Conservation (phyloP, 1,284 basidiomycete species). For the Austroboletus olivaceoglutinosus region DNA sequence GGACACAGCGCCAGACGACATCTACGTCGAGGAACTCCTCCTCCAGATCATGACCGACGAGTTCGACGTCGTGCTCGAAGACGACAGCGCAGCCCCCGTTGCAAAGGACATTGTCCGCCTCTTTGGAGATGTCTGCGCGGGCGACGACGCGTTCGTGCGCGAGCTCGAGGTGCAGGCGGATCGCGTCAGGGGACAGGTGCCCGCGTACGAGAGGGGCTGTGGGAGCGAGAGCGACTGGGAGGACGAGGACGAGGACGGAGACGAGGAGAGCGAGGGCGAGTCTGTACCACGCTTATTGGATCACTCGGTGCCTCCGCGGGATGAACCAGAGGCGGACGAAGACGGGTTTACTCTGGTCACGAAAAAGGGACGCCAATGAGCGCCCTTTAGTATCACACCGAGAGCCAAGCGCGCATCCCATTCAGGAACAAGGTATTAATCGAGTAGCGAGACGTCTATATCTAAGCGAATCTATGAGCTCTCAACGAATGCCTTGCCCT, state of each 20-base stretch:
- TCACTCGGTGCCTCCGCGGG: constrained; percentile 42
- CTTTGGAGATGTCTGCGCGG: constrained; percentile 51
- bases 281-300: constrained; percentile 20
- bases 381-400: too few species aligned
- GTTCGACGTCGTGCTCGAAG: constrained; percentile 79
- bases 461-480: constrained; percentile 30
- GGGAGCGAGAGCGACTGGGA: constrained; percentile 42
- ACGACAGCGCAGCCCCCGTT: constrained; percentile 71
- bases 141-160: constrained; percentile 45
- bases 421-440: constrained; percentile 27
- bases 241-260: constrained; percentile 35
- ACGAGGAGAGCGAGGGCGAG: constrained; percentile 10
- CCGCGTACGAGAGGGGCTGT: constrained; percentile 48
- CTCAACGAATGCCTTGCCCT: constrained; percentile 82
- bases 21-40: constrained; percentile 76
- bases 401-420: constrained; percentile 4
- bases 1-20: constrained; percentile 51
- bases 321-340: too few species aligned
- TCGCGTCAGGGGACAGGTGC: constrained; percentile 55
- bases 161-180: constrained; percentile 65
- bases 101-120: constrained; percentile 68
- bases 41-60: constrained; percentile 82
- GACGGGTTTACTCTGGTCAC: constrained; percentile 86
- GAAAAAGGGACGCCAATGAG: constrained; percentile 48
- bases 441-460: constrained; percentile 14